Conservation (phyloP, 306 rosid genomes). For the Lablab purpureus region DNA sequence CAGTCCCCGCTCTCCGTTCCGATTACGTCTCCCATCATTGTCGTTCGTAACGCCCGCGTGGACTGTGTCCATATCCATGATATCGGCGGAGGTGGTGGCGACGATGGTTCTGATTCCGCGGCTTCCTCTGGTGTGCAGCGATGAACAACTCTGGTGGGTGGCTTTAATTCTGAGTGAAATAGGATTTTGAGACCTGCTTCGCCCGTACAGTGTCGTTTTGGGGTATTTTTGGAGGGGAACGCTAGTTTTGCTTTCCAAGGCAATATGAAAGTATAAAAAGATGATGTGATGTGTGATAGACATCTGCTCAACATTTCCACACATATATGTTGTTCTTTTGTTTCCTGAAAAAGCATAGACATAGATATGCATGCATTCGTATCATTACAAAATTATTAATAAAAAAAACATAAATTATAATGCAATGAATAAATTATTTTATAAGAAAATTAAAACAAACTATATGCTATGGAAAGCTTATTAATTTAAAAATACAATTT, state of each 20-base stretch:
- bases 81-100: neutral
- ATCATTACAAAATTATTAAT: neutral
- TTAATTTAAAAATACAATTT: too few relatives aligned
- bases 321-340: neutral
- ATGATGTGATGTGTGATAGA: slow-evolving; percentile 40
- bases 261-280: slow-evolving; percentile 26
- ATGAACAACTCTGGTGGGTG: slow-evolving; percentile 37
- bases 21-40: slow-evolving; percentile 55
- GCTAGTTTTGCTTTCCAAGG: slow-evolving; percentile 42
- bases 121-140: neutral
- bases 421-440: neutral
- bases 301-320: slow-evolving; percentile 35
- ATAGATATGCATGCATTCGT: neutral
- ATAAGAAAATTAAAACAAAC: too few relatives aligned
- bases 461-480: too few relatives aligned
- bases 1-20: slow-evolving; percentile 78
- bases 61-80: neutral
- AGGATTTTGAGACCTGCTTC: slow-evolving; percentile 64
- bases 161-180: slow-evolving; percentile 28
- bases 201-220: slow-evolving; percentile 13
- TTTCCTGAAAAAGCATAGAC: neutral
- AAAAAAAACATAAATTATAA: neutral
- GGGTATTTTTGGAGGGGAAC: slow-evolving; percentile 2
- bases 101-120: neutral
- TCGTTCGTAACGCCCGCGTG: neutral